Evolutionary conservation across 2,329 filamentous ascomycete species (phyloP).

Genomic region (Ascochyta viciae-villosae): DNA sequence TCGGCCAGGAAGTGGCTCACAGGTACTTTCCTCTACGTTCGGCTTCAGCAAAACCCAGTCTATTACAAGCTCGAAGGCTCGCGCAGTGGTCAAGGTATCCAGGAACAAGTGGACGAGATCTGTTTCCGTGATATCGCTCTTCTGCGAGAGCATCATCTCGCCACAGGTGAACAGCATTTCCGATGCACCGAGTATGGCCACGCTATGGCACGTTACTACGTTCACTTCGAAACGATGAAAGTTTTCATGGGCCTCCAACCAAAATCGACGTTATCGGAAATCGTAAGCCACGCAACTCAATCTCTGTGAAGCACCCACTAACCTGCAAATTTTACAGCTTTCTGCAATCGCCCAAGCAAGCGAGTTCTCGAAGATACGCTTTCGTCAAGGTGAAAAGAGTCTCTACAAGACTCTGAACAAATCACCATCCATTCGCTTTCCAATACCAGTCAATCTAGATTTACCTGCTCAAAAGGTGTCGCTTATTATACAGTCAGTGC

Average conservation of each 20-base stretch:
- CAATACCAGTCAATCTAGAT: constrained; percentile 71
- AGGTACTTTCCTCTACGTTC: constrained; percentile 79
- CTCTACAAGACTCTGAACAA: constrained; percentile 77
- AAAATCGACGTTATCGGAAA: constrained; percentile 68
- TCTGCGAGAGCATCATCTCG: constrained; percentile 67
- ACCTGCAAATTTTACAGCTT: constrained; percentile 58
- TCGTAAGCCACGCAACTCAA: constrained; percentile 60
- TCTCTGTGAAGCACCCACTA: background rate
- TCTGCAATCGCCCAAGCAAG: constrained; percentile 69
- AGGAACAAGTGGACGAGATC: constrained; percentile 72
- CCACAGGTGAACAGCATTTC: constrained; percentile 60
- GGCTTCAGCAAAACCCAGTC: constrained; percentile 72
- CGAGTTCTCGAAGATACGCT: constrained; percentile 76
- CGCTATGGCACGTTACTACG: constrained; percentile 83
- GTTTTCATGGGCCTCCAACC: constrained; percentile 68
- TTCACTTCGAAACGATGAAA: constrained; percentile 82
- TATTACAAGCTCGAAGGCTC: constrained; percentile 72
- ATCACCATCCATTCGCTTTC: constrained; percentile 71
- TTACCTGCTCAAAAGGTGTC: constrained; percentile 76
- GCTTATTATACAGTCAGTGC: constrained; percentile 76
- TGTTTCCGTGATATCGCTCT: constrained; percentile 72
- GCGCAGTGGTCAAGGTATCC: constrained; percentile 58
- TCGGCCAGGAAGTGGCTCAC: constrained; percentile 77
- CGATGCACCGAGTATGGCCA: constrained; percentile 74
- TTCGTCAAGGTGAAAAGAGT: constrained; percentile 72